Base-by-base conservation (phyloP, 495 filamentous ascomycete genomes). In the Daldinia caldariorum region DNA sequence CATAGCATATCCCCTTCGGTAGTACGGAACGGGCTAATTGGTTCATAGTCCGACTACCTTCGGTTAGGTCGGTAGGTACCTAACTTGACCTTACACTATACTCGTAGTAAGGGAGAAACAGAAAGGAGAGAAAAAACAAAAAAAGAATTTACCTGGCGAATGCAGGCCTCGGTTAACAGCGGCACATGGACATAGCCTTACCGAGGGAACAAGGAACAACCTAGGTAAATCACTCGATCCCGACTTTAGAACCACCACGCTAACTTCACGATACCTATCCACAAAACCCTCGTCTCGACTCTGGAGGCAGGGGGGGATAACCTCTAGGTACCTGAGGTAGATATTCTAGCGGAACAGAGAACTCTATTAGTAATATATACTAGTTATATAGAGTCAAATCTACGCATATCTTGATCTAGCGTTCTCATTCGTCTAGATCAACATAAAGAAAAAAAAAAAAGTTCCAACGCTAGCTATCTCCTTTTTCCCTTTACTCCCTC, bases 1-100 rank as follows among this genome's bases (percentile, higher is more conserved):
- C 18, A 26, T 26, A 26, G 26, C 3, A 26, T 26, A 26, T 3
- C 26, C 54, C 26, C 34, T 39, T 61, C 59, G 59, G 59, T 18
- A 22, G 32, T 61, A 53, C 50, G 59, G 59, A 62, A 39, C 12
- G 22, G 13, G 20, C 1, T 62, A 47, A 62, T 62, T 62, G 59
- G 59, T 6, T 31, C 22, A 31, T 53, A 32, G 35, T 35, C 47
- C 59, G 47, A 35, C 7, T 55, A 55, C 35, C 38, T n/a, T n/a
- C n/a, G n/a, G n/a, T n/a, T n/a, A n/a, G n/a, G n/a, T n/a, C n/a
- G n/a, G n/a, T n/a, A n/a, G n/a, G n/a, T n/a, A n/a, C n/a, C n/a
- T n/a, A n/a, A n/a, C n/a, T n/a, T n/a, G n/a, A n/a, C 8, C 37
- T 8, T 56, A 56, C 32, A 34, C 32, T 34, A 55, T 55, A 55